Conservation (phyloP, 352 stramenopile species). For the Pythium angustatum region DNA sequence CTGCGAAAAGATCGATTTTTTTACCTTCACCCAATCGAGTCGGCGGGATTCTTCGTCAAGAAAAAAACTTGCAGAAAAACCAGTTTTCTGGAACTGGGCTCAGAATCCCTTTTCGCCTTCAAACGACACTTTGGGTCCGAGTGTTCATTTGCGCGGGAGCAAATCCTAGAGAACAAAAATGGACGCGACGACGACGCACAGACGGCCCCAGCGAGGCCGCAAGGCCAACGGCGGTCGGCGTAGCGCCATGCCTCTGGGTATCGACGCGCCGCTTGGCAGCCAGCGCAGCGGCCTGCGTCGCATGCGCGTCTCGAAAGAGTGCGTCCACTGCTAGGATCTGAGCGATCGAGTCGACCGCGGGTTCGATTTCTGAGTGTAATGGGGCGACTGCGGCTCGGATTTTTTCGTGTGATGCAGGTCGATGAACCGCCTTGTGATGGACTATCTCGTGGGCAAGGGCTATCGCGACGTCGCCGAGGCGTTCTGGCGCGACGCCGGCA, state of each 20-base stretch:
- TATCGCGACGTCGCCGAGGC: slow-evolving; percentile 77
- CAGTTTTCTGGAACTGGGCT: slow-evolving; percentile 11
- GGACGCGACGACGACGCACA: slow-evolving; percentile 14
- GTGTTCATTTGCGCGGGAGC: slow-evolving; percentile 23
- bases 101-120: slow-evolving; percentile 23
- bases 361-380: neutral
- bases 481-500: slow-evolving; percentile 70
- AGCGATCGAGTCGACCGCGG: neutral
- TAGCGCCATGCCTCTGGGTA: slow-evolving; percentile 17
- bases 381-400: too few species aligned
- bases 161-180: slow-evolving; percentile 18
- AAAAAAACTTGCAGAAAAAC: too few species aligned
- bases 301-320: slow-evolving; percentile 76
- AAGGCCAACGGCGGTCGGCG: slow-evolving; percentile 15
- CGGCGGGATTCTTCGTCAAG: too few species aligned
- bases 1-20: slow-evolving; percentile 25
- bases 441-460: slow-evolving; percentile 80
- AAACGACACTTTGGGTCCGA: slow-evolving; percentile 13
- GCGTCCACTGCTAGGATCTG: slow-evolving; percentile 13
- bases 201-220: slow-evolving; percentile 6
- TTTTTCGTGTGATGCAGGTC: slow-evolving; percentile 35
- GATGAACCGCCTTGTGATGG: slow-evolving; percentile 82
- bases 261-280: slow-evolving; percentile 22
- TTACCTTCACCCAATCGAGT: slow-evolving; percentile 3
- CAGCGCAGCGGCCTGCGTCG: slow-evolving; percentile 35